Percentiles rank a stretch among this genome's conserved stretches.
Conservation (phyloP, 2,329 filamentous ascomycete species). For the Colletotrichum lentis region DNA sequence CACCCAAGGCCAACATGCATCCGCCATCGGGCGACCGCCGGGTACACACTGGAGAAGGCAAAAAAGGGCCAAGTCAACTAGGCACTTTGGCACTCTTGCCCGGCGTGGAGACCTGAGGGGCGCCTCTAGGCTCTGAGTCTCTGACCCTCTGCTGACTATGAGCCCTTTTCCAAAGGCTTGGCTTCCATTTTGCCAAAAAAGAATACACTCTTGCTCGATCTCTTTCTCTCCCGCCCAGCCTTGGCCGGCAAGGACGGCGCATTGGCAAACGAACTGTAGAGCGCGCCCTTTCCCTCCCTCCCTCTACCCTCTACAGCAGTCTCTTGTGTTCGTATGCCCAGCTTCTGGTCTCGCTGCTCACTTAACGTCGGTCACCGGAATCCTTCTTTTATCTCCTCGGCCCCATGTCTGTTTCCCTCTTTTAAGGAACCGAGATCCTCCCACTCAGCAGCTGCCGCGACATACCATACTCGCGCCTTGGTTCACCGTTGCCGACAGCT, state of each 20-base stretch:
- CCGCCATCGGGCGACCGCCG: neutral
- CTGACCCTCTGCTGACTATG: neutral
- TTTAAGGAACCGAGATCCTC: conserved; percentile 20
- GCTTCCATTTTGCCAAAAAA: conserved; percentile 31
- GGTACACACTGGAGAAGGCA: neutral
- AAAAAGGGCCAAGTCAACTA: conserved; percentile 1
- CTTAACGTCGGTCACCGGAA: conserved; percentile 8
- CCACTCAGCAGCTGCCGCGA: neutral
- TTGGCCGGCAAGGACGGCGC: conserved; percentile 37
- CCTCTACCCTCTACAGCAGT: neutral
- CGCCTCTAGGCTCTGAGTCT: neutral
- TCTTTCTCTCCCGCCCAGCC: conserved; percentile 30
- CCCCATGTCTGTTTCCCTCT: conserved; percentile 15
- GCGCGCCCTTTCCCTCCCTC: conserved; percentile 11
- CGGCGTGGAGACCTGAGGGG: neutral
- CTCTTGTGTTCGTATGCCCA: neutral
- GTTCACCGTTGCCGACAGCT: conserved; percentile 3
- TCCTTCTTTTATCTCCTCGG: neutral
- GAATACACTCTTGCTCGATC: conserved; percentile 26
- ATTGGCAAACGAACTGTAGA: conserved; percentile 20
- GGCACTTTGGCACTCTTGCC: neutral
- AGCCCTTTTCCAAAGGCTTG: conserved; percentile 24
- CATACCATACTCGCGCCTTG: neutral
- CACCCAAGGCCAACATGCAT: neutral
- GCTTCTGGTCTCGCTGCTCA: conserved; percentile 7